Percentiles rank a stretch among this genome's conserved stretches.
phyloP scores from a whole-genome alignment of 1,284 basidiomycete genomes.

The Ganoderma leucocontextum region DNA sequence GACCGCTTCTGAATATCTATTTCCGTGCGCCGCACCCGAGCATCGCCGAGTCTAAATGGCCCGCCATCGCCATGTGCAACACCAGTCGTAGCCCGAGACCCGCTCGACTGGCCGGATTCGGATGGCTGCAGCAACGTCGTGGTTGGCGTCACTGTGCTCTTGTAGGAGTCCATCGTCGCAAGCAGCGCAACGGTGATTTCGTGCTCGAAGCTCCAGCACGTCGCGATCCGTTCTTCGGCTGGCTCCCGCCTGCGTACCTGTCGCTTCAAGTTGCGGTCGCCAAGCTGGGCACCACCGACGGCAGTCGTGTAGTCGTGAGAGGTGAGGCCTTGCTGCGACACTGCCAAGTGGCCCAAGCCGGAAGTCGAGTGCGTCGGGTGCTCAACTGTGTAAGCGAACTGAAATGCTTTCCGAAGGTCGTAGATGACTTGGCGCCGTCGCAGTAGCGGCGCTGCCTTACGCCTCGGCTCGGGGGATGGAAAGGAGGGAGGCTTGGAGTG shows the following conservation, averaged over 20 bases:
- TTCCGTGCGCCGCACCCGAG: background rate
- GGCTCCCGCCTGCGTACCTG: background rate
- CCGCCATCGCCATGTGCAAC: background rate
- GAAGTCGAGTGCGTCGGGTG: constrained; percentile 6
- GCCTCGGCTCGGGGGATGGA: background rate
- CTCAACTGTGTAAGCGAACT: constrained; percentile 8
- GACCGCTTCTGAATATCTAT: background rate
- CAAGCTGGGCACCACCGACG: background rate
- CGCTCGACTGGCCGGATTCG: background rate
- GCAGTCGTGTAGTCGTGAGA: background rate
- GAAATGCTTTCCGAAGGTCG: constrained; percentile 31
- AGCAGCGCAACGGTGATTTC: constrained; percentile 35
- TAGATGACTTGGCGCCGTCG: constrained; percentile 26
- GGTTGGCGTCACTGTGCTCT: background rate
- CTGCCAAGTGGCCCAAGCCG: background rate
- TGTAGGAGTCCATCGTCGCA: constrained; percentile 23
- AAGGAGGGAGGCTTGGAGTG: background rate
- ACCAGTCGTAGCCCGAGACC: background rate
- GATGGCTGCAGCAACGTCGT: background rate
- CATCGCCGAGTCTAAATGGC: background rate
- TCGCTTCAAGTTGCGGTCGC: background rate
- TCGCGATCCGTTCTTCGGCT: background rate
- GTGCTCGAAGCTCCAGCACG: constrained; percentile 30
- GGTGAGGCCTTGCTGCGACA: background rate
- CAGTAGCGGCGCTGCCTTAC: constrained; percentile 18